Base-by-base conservation (phyloP, 2,329 filamentous ascomycete species). In the Alternaria longipes region DNA sequence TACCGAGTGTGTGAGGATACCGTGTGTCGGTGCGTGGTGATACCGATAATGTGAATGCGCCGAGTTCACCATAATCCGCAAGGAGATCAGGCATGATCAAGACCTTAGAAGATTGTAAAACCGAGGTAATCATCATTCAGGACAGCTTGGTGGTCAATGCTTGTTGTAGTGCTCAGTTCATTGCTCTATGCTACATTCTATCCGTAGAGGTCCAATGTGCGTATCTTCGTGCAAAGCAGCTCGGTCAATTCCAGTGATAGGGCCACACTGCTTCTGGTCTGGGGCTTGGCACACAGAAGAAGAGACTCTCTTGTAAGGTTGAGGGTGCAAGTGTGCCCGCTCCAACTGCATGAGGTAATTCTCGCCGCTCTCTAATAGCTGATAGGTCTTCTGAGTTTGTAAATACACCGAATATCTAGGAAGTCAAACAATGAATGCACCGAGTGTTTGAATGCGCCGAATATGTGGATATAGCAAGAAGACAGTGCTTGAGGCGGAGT, bases 171-270 rank as follows among this genome's bases (percentile, higher is more conserved):
- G 16, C 8, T 40, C 11, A 20, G 0, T 38, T 16, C 7, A 8
- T 38, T n/a, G 16, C 34, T 14, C 0, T n/a, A 0, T 8, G 14
- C 6, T 38, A 8, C 16, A n/a, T 5, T 8, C 14, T 0, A 38
- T 38, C 6, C n/a, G 34, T 8, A n/a, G 8, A 38, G 8, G 16
- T 38, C 16, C 6, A n/a, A n/a, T n/a, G 34, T n/a, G 34, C 16
- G 16, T 16, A 8, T 38, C 16, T 38, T 0, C 7, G 16, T n/a
- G 14, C 32, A 12, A 36, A 36, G 14, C 12, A 14, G 6, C 5
- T 14, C 32, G 32, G 14, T 14, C 14, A 0, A 3, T 36, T 16
- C 12, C 0, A 16, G 32, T 36, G 0, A 1, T 0, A 36, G 32
- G 32, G 32, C 32, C 0, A 36, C 6, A 36, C 32, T 12, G 32